A percentile compares a stretch with the other conserved stretches of the same genome.
Conservation (phyloP, 257 asterid genomes). For the Rauvolfia tetraphylla region DNA sequence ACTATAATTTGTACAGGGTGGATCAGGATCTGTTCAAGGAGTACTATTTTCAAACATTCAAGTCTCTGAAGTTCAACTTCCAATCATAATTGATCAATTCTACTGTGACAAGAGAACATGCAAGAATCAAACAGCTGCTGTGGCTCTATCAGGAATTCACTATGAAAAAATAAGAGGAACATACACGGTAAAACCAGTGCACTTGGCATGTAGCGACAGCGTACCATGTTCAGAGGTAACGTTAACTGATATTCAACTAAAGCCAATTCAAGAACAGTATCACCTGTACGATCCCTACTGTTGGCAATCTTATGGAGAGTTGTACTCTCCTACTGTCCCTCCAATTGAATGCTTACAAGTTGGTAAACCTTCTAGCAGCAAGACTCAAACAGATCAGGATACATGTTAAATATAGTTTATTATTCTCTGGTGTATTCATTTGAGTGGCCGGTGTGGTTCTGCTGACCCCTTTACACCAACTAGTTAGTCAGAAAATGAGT, state of each 20-base stretch:
- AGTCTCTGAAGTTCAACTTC: constrained; percentile 71
- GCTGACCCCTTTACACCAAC: constrained; percentile 60
- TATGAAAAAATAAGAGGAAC: constrained; percentile 74
- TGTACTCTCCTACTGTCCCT: constrained; percentile 69
- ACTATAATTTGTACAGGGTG: constrained; percentile 54
- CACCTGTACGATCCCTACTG: constrained; percentile 88
- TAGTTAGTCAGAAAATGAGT: constrained; percentile 33
- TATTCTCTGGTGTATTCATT: constrained; percentile 39
- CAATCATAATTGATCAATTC: constrained; percentile 84
- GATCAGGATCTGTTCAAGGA: constrained; percentile 77
- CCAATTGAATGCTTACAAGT: constrained; percentile 60
- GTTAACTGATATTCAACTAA: constrained; percentile 48
- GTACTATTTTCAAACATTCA: constrained; percentile 80
- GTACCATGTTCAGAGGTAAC: constrained; percentile 77
- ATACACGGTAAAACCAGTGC: constrained; percentile 86
- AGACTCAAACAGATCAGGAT: constrained; percentile 55
- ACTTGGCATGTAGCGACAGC: constrained; percentile 83
- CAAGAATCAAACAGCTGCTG: constrained; percentile 75
- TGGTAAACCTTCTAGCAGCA: constrained; percentile 72
- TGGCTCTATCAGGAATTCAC: constrained; percentile 75
- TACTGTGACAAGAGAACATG: constrained; percentile 75
- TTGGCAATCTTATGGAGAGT: constrained; percentile 82
- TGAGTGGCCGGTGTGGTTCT: constrained; percentile 65
- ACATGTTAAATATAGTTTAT: constrained; percentile 41
- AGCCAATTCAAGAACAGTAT: constrained; percentile 54